Evolutionary conservation across 441 rosid species (phyloP), one percentile per base, ranked within the genome.

Genomic region (Pelargonium fulgidum): DNA sequence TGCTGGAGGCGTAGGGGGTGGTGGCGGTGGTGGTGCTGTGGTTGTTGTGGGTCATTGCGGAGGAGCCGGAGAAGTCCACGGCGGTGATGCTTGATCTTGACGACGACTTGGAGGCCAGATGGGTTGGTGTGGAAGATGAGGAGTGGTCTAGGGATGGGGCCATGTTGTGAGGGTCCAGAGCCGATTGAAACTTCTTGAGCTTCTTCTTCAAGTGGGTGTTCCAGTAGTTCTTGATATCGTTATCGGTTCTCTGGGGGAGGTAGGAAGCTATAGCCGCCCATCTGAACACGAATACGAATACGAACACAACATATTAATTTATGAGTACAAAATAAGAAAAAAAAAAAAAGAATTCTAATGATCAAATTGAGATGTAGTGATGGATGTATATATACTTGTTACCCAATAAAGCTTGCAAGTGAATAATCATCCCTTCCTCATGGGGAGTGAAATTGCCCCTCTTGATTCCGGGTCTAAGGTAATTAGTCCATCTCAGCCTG

Each of bases 171-270:
- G 39, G 39, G 39, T 33, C 39, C 39, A 33, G 39, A 33, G 39
- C 39, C 0, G 39, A 33, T 33, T 33, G 39, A 5, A 33, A 33
- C 7, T 33, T 33, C 39, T 33, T 33, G 58, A 50, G 58, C 58
- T 50, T 50, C 58, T 50, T 50, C 58, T 50, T 50, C 17, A 50
- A n/a, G 58, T 50, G 58, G 58, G 58, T 50, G 58, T 50, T 50
- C 58, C 58, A 50, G 58, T 50, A 50, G 58, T 50, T 50, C 58
- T 50, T 50, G 17, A 50, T 50, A 16, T n/a, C 58, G 13, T 44
- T 44, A 2, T 44, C 48, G 1, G 48, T 44, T 10, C 48, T 44
- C 1, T 44, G 48, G 0, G 58, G 58, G 1, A 50, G 58, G 20
- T 50, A 50, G 8, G 58, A 50, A n/a, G 58, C 58, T 50, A 50